These are phyloP conservation scores for Teunomyces atbi DNA, from an alignment of 805 yeast species.

Conservation along the genomic window DNA sequence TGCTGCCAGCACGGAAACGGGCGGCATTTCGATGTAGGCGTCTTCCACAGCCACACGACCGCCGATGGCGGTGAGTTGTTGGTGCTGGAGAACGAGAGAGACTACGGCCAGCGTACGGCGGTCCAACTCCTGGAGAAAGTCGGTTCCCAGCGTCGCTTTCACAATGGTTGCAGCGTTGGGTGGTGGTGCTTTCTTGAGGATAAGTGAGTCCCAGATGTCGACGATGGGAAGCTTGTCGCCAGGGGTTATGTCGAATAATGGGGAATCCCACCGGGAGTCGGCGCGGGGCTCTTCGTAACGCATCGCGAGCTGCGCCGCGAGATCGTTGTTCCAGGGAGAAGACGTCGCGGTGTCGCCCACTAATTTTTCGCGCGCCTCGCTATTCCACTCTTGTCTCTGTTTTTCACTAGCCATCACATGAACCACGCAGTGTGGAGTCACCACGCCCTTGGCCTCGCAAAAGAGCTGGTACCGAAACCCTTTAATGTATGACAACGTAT, in stretches of 20 bases:
- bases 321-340: constrained; percentile 5
- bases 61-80: constrained; percentile 50
- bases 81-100: constrained; percentile 59
- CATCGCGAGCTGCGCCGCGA: constrained; percentile 69
- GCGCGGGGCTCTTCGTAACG: constrained; percentile 93
- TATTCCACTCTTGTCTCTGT: constrained; percentile 64
- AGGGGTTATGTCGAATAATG: constrained; percentile 68
- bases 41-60: constrained; percentile 49
- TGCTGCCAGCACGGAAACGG: constrained; percentile 59
- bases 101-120: constrained; percentile 65
- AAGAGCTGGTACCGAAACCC: constrained; percentile 93
- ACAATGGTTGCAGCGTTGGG: constrained; percentile 85
- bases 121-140: constrained; percentile 78
- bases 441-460: constrained; percentile 85
- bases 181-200: constrained; percentile 58
- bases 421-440: constrained; percentile 79
- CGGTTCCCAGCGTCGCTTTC: constrained; percentile 74
- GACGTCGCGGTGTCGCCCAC: too few relatives aligned
- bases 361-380: constrained; percentile 57
- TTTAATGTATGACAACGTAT: constrained; percentile 84
- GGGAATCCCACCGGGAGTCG: constrained; percentile 89
- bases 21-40: constrained; percentile 60
- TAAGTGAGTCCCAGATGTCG: constrained; percentile 63
- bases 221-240: constrained; percentile 62
- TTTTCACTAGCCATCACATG: constrained; percentile 72